phyloP scores from a whole-genome alignment of 176 grass and related monocot species.

The Alloteropsis semialata region DNA sequence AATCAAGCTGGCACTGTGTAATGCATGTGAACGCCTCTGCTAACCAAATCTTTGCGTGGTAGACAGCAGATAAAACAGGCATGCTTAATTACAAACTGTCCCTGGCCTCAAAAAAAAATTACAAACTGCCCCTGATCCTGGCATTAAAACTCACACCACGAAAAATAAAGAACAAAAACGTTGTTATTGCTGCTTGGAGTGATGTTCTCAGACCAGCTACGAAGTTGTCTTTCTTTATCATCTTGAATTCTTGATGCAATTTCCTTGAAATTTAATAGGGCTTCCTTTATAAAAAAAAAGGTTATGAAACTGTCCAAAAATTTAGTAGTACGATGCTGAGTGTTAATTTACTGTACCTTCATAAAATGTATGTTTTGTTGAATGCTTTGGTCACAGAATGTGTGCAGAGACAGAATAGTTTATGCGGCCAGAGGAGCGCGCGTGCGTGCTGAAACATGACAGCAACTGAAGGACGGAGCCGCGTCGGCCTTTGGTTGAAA shows the following conservation, averaged over 20 bases:
- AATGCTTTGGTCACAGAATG: not conserved
- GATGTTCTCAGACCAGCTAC: too few species aligned
- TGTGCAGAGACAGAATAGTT: not conserved
- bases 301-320: too few species aligned
- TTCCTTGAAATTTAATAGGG: too few species aligned
- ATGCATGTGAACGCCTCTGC: not conserved
- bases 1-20: not conserved
- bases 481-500: slow-evolving; percentile 5
- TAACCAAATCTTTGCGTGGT: not conserved
- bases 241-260: too few species aligned
- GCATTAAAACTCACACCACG: not conserved
- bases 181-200: not conserved
- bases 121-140: not conserved
- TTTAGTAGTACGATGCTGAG: too few species aligned
- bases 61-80: not conserved
- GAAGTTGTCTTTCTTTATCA: too few species aligned
- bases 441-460: not conserved
- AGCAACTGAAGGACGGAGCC: not conserved
- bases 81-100: not conserved
- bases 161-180: not conserved
- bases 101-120: too few species aligned
- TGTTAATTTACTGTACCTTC: too few species aligned
- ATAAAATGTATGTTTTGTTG: not conserved
- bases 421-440: not conserved
- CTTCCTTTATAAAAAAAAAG: too few species aligned